Evolutionary conservation across 345 rosid genomes (phyloP), one percentile per base, ranked within the genome.

Genomic region (Gossypium rotundifolium): DNA sequence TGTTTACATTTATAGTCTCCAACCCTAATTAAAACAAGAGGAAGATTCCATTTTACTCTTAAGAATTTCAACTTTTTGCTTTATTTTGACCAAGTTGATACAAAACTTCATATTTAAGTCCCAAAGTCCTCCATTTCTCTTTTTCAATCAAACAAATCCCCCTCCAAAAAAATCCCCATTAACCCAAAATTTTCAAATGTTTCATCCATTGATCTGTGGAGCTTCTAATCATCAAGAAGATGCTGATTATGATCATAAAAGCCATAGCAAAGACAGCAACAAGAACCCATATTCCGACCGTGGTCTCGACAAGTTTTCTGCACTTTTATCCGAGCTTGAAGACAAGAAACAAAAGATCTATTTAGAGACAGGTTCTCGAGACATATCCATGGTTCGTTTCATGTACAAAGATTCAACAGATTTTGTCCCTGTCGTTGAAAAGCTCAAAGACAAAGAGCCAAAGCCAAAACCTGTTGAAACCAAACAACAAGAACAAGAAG

Each of bases 231-330:
- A 55, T 25, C 64, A 70, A 38, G 72, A 70, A 33, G 79, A 85
- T 22, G 80, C 80, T 13, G 82, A 79, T 2, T 72, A 77, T 2
- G 79, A 75, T 53, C 73, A 53, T 46, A 57, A 58, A 70, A 55
- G 73, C 25, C 33, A 46, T 22, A 73, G 42, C 75, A 78, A 46
- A 71, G 77, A 77, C 62, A 38, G 69, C 9, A 74, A 6, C 82
- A 83, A 86, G 81, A 90, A 90, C 83, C 95, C 95, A 0, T 90
- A 81, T 70, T 82, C 94, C 0, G 48, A 17, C 1, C 85, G 82
- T 1, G 94, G 94, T 13, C 89, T 85, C 1, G 94, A 88, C 82
- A 90, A 86, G 71, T 90, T 90, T 81, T 80, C 89, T 4, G 77
- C 81, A 2, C 90, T 88, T 5, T 17, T 88, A 68, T 77, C 88